These are phyloP conservation scores for Pseudohyphozyma bogoriensis DNA, from an alignment of 768 basidiomycete species.

Conservation along the genomic window DNA sequence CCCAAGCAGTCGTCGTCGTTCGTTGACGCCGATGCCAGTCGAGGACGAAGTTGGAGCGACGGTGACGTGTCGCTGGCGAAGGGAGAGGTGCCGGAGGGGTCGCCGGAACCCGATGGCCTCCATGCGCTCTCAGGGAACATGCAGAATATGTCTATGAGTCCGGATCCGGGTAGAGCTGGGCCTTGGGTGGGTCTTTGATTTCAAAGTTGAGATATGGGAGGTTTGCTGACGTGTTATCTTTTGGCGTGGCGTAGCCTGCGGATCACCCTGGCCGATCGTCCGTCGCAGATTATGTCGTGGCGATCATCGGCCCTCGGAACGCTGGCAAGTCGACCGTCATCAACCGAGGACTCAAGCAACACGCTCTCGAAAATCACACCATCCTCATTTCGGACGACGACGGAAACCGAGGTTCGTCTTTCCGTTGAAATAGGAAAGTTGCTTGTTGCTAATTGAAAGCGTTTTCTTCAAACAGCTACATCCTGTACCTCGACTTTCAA, in stretches of 20 bases:
- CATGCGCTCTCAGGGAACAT: too few relatives aligned
- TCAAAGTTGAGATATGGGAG: too few relatives aligned
- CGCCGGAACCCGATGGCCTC: too few relatives aligned
- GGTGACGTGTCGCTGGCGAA: background rate
- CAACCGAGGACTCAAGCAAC: slow-evolving; percentile 58
- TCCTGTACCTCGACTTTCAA: slow-evolving; percentile 20
- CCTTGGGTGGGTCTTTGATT: too few relatives aligned
- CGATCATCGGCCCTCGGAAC: slow-evolving; percentile 63
- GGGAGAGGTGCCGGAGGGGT: too few relatives aligned
- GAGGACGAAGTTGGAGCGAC: background rate
- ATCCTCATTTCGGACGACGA: slow-evolving; percentile 21
- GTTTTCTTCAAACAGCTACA: slow-evolving; percentile 4
- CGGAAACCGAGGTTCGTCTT: slow-evolving; percentile 30
- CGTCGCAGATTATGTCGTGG: slow-evolving; percentile 40
- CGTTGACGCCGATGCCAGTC: too few relatives aligned
- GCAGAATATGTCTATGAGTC: too few relatives aligned
- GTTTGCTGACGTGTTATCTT: too few relatives aligned
- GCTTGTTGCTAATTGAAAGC: background rate
- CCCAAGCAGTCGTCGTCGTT: too few relatives aligned
- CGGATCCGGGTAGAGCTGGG: too few relatives aligned
- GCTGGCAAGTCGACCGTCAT: slow-evolving; percentile 83
- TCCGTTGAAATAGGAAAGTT: background rate
- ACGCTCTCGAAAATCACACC: slow-evolving; percentile 1
- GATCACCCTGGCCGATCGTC: slow-evolving; percentile 1
- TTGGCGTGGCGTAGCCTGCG: too few relatives aligned